Base-by-base conservation (phyloP, 1,139 yeast genomes). In the Kluyveromyces sp. region DNA sequence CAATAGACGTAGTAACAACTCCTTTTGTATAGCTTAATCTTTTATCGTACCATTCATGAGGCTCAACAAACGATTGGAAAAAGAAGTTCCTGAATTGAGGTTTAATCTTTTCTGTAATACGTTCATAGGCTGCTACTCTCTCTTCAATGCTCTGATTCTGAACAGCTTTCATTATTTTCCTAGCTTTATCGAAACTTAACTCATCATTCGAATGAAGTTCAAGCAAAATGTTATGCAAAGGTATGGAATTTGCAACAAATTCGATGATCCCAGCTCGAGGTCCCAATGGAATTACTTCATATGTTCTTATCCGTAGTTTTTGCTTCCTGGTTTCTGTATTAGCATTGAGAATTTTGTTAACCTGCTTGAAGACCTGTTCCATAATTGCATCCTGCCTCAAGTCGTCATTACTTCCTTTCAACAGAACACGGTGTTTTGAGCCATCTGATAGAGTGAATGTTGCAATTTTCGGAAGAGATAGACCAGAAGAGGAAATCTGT, bases 331-430 rank as follows among this genome's bases (percentile, higher is more conserved):
- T 74, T 39, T 76, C 78, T 44, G 74, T 71, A 57, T 85, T 80
- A 34, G 70, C 71, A 15, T 58, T 64, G 50, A 92, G 74, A 39
- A 90, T 75, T n/a, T 71, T 67, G 58, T 90, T 88, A 25, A 89
- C 96, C 60, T 89, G 87, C 29, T 75, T 83, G 64, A 94, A 94
- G 1, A 92, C 97, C 61, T 92, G 98, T 61, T 90, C 95, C 98
- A 94, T 94, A 50, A 92, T 87, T 0, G 95, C 86, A 65, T 94
- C 99, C 64, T 94, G 98, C 47, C 98, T 71, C 47, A 92, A 67
- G 65, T 94, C 98, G 65, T 94, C 98, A 4, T 87, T 77, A 3
- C 95, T 90, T 30, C 88, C 86, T 59, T 94, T 94, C 54, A 89
- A 70, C 25, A 92, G 68, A 59, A 83, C 73, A 48, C 71, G 77